Base-by-base conservation (phyloP, 2,329 filamentous ascomycete genomes). In the Neofusicoccum laricinum region DNA sequence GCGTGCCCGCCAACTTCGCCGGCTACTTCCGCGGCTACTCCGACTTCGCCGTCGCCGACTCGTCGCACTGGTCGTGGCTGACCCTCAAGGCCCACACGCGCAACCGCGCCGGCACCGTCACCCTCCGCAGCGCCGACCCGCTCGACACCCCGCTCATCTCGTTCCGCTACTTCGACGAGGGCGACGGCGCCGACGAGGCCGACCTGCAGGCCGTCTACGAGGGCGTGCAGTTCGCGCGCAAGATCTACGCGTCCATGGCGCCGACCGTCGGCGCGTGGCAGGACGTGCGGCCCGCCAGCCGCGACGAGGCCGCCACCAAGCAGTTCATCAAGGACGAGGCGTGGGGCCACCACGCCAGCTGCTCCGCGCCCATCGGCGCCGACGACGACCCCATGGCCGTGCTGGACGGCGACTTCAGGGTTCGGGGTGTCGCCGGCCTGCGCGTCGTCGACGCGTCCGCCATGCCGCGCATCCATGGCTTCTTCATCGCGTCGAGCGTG, bases 21-120 rank as follows among this genome's bases (percentile, higher is more conserved):
- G 82, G 83, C 25, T 85, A 86, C 75, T 86, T 83, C 75, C 84
- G 84, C 0, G 79, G 81, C 19, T 88, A 83, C 68, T 78, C 81
- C 1, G 70, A 77, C 25, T 79, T 82, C 66, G 77, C 79, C 2
- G 75, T 80, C 1, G 71, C 74, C 1, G 80, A 77, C 53, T 30
- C 25, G 25, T 76, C 76, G 2, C 78, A 78, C 40, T 78, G 80
- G 66, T 83, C 78, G 11, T 84, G 81, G 81, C 75, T 76, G 10
- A 81, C 83, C 2, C 79, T 91, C 61, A 88, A 89, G 74, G 82
- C 84, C 0, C 87, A 89, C 69, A 83, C 88, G 0, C 83, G 85
- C 61, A 90, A 91, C 72, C 75, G 74, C 73, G 80, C 74, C 5
- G 90, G 90, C 8, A 84, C 81, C 1, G 88, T 92, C 4, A 82